A percentile compares a stretch with the other conserved stretches of the same genome.
Conservation (phyloP, 352 stramenopile species). For the Pythium vanterpoolii region DNA sequence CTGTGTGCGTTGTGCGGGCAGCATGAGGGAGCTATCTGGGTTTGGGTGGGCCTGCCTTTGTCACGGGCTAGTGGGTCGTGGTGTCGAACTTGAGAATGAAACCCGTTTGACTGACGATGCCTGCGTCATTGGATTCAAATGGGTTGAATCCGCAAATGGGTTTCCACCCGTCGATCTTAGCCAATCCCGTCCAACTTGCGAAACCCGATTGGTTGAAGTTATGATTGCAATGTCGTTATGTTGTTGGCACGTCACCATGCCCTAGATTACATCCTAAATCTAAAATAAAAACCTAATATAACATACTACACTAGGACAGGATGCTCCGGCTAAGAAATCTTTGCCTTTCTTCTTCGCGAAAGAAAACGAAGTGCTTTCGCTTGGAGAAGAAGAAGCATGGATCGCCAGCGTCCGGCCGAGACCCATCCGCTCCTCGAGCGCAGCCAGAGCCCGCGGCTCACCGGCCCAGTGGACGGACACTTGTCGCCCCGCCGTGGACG, state of each 20-base stretch:
- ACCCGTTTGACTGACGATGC: background rate
- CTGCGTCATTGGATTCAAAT: conserved; percentile 14
- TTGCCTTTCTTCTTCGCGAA: background rate
- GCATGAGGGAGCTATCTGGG: background rate
- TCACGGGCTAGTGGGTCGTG: background rate
- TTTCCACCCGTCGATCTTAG: background rate
- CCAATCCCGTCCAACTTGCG: background rate
- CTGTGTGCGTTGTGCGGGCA: background rate
- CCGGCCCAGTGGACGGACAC: conserved; percentile 5
- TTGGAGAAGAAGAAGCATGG: conserved; percentile 7
- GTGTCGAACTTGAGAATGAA: background rate
- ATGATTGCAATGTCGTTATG: conserved; percentile 1
- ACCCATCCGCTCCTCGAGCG: conserved; percentile 19
- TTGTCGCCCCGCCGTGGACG: conserved; percentile 21
- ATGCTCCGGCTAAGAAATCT: too few species aligned
- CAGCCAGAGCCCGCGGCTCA: conserved; percentile 14
- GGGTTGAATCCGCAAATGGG: background rate
- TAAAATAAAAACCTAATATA: background rate
- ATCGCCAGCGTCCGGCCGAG: conserved; percentile 13
- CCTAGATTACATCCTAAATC: background rate
- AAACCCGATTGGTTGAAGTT: conserved; percentile 17
- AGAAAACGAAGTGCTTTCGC: background rate
- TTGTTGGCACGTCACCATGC: background rate
- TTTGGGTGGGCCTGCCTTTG: background rate
- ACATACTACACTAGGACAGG: background rate